A percentile compares a stretch with the other conserved stretches of the same genome.
phyloP scores from a whole-genome alignment of 345 rosid species.

The Brassica cretica region DNA sequence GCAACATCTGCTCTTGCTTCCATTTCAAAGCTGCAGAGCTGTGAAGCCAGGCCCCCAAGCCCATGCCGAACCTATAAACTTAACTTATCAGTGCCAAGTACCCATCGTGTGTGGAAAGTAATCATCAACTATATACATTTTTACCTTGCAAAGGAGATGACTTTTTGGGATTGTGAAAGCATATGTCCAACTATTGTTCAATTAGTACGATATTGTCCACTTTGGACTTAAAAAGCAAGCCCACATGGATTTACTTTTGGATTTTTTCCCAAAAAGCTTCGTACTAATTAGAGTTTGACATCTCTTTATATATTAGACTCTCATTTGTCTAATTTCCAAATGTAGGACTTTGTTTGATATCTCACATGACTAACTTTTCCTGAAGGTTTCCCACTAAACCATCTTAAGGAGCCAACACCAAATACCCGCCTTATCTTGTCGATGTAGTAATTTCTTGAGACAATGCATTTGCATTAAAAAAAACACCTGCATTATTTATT shows the following conservation, averaged over 20 bases:
- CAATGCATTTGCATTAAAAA: slow-evolving; percentile 7
- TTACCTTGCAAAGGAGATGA: slow-evolving; percentile 73
- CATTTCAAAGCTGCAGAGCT: slow-evolving; percentile 51
- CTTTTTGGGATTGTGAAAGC: too few relatives aligned
- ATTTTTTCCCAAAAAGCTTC: too few relatives aligned
- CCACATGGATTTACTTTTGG: too few relatives aligned
- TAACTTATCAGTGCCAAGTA: background rate
- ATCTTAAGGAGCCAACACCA: slow-evolving; percentile 78
- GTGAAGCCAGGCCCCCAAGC: slow-evolving; percentile 54
- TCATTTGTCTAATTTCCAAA: too few relatives aligned
- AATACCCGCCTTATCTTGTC: slow-evolving; percentile 88
- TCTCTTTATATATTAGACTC: too few relatives aligned
- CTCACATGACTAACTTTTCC: slow-evolving; percentile 30
- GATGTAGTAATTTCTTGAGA: slow-evolving; percentile 75
- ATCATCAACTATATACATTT: background rate
- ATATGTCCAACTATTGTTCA: too few relatives aligned
- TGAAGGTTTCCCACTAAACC: slow-evolving; percentile 63
- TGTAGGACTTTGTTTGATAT: too few relatives aligned
- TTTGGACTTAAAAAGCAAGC: too few relatives aligned
- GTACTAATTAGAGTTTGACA: too few relatives aligned
- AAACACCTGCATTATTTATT: slow-evolving; percentile 57
- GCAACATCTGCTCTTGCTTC: slow-evolving; percentile 50
- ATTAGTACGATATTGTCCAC: too few relatives aligned
- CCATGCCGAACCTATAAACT: slow-evolving; percentile 78
- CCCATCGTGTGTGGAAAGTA: background rate